Evolutionary conservation across 768 basidiomycete species (phyloP), one percentile per base, ranked within the genome.

Genomic region (Ephemerocybe angulata): DNA sequence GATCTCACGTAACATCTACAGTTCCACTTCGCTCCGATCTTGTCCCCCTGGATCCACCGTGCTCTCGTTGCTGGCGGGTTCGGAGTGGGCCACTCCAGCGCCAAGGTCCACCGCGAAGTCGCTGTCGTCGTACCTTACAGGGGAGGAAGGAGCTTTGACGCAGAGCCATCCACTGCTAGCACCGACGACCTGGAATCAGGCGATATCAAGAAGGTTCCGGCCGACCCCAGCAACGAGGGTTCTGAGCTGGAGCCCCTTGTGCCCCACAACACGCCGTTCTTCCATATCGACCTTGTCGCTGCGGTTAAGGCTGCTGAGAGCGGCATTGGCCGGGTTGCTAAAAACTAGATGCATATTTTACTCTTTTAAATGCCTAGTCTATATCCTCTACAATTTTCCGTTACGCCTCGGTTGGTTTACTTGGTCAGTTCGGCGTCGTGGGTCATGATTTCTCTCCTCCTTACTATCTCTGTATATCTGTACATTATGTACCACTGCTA

Each of bases 11-110:
- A 38, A 10, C 50, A 51, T 30, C 22, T 55, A 10, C 67, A 93
- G 81, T 98, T 97, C 79, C 96, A 98, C 74, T 99, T 99, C 67
- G 88, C 92, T 4, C 84, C 89, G 31, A 77, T 98, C 31, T 82
- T 95, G 52, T 93, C 92, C 1, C 93, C 93, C 0, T 99, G 95
- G 96, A 90, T 93, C 56, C 84, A 88, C 52, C 88, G 95, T 48
- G 90, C 91, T 4, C 79, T 95, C 30, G 72, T 93, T 44, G 92
- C 94, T 3, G 95, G 88, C 55, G 93, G 93, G 2, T 98, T 98
- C 66, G 96, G 96, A 7, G 77, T 78, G 19, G 89, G 91, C n/a
- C 66, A 67, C 13, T 66, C 76, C 2, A 57, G 72, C 3, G 68
- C 72, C 8, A 68, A 65, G 19, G 59, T 70, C 0, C 77, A 78